A percentile compares a stretch with the other conserved stretches of the same genome.
Conservation (phyloP, 352 stramenopile species). For the Globisporangium parvum region DNA sequence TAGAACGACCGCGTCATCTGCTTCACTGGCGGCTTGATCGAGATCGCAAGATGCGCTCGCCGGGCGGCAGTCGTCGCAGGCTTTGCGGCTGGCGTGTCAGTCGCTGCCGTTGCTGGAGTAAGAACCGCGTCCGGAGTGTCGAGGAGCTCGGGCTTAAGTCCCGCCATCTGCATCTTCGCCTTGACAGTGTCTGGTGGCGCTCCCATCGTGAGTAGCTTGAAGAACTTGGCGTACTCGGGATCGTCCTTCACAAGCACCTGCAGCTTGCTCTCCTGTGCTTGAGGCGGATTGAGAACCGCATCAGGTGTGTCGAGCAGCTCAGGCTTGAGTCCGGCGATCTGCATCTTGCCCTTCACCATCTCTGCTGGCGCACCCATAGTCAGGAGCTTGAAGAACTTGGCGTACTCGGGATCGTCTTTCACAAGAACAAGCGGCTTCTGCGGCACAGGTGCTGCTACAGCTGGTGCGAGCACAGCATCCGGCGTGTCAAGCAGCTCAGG, state of each 20-base stretch:
- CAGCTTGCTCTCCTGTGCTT: constrained; percentile 15
- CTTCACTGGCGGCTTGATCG: constrained; percentile 58
- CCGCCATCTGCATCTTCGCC: constrained; percentile 58
- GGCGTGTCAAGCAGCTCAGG: constrained; percentile 30
- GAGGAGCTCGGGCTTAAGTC: constrained; percentile 48
- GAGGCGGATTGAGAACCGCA: constrained; percentile 16
- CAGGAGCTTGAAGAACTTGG: constrained; percentile 67
- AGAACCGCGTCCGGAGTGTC: constrained; percentile 10
- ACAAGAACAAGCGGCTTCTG: constrained; percentile 14
- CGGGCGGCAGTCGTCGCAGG: constrained; percentile 15
- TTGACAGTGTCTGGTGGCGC: constrained; percentile 52
- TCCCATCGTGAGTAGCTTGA: constrained; percentile 61
- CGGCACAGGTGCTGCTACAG: background rate
- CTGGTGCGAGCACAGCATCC: constrained; percentile 5
- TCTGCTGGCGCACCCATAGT: constrained; percentile 46
- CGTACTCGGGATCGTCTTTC: constrained; percentile 55
- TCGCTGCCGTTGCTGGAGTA: constrained; percentile 7
- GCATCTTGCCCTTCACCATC: constrained; percentile 57
- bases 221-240: constrained; percentile 66
- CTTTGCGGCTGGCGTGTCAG: constrained; percentile 19
- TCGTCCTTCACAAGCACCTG: constrained; percentile 57
- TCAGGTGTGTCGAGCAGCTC: constrained; percentile 72
- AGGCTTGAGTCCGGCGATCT: constrained; percentile 42
- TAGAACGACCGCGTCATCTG: constrained; percentile 64
- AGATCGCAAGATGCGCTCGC: constrained; percentile 44